Evolutionary conservation across 176 grass and related monocot genomes (phyloP).

Genomic region (Rhynchospora breviuscula): DNA sequence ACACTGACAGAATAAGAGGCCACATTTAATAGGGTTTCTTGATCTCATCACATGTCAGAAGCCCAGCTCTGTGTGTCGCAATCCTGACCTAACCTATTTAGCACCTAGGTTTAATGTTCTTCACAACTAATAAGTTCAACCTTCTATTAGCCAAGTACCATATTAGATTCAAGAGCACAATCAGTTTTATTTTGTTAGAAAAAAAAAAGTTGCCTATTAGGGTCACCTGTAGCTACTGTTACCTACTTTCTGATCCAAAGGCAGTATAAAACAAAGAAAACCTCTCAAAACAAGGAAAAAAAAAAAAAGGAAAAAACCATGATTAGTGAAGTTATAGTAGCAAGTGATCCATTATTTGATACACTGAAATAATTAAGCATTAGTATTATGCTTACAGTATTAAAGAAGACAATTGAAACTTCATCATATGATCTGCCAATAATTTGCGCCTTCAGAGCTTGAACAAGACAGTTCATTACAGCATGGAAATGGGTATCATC

Average conservation of each 20-base stretch:
- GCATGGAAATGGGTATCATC: slow-evolving; percentile 63
- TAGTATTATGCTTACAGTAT: slow-evolving; percentile 51
- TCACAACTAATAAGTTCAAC: background rate
- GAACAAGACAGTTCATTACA: slow-evolving; percentile 56
- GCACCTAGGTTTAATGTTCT: background rate
- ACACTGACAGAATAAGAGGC: background rate
- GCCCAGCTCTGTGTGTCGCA: background rate
- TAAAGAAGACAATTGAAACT: slow-evolving; percentile 90
- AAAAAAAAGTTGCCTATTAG: background rate
- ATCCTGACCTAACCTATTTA: background rate
- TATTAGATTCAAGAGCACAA: background rate
- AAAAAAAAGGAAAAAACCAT: background rate
- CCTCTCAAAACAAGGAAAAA: background rate
- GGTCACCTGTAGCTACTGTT: background rate
- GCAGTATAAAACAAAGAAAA: background rate
- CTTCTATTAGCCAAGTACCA: background rate
- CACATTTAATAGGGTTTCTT: background rate
- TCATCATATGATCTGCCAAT: slow-evolving; percentile 81
- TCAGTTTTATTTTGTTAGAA: background rate
- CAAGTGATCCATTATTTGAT: background rate
- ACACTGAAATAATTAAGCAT: background rate
- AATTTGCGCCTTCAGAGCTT: slow-evolving; percentile 72
- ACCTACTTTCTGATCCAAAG: background rate
- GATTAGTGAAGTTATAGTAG: background rate
- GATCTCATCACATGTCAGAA: background rate